Base-by-base conservation (phyloP, 768 basidiomycete species). In the Suillus fuscotomentosus region DNA sequence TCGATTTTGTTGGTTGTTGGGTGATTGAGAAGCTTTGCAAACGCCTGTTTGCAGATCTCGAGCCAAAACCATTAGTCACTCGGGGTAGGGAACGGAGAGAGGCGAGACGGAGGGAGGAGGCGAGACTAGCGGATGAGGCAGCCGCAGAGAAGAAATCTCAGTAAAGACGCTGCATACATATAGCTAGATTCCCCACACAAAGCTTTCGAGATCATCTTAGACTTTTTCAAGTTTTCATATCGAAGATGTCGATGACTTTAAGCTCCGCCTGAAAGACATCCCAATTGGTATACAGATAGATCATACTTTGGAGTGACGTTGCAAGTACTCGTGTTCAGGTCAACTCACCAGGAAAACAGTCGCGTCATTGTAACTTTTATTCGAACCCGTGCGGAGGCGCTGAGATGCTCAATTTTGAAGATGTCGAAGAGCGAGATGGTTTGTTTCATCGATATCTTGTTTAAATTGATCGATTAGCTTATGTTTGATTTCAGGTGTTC, bases 341-440 rank as follows among this genome's bases (percentile, higher is more conserved):
- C 13, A 55, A 53, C 51, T 55, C 54, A 15, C 38, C 24, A 24
- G 55, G 8, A 39, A 55, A 56, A 38, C 38, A 57, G 39, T 41
- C 56, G 39, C 39, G 14, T 22, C 56, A 24, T 57, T 57, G 39
- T 41, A 38, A 57, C 56, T 24, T 57, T 41, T 41, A 5, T 27
- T 24, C 15, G 15, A 24, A 39, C 22, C 9, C 51, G 17, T 53
- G 17, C 51, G 51, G 51, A 34, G 38, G 55, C 8, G 14, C n/a
- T 22, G 22, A 56, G 47, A 91, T 90, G 89, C 77, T 90, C 72
- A 92, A 92, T 77, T 96, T 97, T 72, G 96, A 99, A 78, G 96
- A 97, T 76, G 94, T 97, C 65, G 96, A 99, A 81, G 96, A 98
- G 77, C 87, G 94, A 70, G 96, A 99, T 77, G 96, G 95, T 94